These are phyloP conservation scores for Penicillium sumatraense DNA, from an alignment of 2,329 filamentous ascomycete species.

Conservation along the genomic window DNA sequence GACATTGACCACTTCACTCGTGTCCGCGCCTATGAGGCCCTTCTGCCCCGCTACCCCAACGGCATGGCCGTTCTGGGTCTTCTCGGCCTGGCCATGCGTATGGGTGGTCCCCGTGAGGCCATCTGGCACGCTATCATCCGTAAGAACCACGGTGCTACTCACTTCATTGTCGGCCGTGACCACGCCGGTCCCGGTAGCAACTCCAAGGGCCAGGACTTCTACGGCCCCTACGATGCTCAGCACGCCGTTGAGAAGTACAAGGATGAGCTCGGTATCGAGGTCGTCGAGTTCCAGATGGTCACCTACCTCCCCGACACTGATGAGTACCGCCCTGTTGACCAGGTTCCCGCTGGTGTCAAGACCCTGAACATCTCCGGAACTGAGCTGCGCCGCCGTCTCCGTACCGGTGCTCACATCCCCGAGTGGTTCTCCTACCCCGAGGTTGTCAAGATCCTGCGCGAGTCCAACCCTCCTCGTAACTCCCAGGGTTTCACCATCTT, in stretches of 20 bases:
- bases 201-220: constrained; percentile 95
- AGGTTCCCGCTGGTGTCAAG: constrained; percentile 80
- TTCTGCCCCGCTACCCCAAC: constrained; percentile 95
- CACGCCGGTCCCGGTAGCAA: constrained; percentile 98
- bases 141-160: constrained; percentile 98
- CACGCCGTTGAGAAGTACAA: constrained; percentile 95
- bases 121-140: constrained; percentile 99
- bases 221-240: constrained; percentile 97
- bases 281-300: constrained; percentile 99
- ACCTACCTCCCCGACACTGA: constrained; percentile 97
- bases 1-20: constrained; percentile 99
- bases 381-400: constrained; percentile 89
- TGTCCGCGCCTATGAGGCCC: constrained; percentile 96
- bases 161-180: constrained; percentile 99
- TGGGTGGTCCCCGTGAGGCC: constrained; percentile 97
- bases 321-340: constrained; percentile 92
- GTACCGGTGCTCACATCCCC: constrained; percentile 90
- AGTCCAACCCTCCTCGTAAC: constrained; percentile 90
- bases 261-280: constrained; percentile 95
- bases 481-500: constrained; percentile 98
- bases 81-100: constrained; percentile 95
- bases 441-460: constrained; percentile 92
- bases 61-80: constrained; percentile 98
- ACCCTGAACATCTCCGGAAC: constrained; percentile 87
- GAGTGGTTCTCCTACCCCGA: constrained; percentile 99